Base-by-base conservation (phyloP, 140 eudicot genomes). In the Senecio squalidus region DNA sequence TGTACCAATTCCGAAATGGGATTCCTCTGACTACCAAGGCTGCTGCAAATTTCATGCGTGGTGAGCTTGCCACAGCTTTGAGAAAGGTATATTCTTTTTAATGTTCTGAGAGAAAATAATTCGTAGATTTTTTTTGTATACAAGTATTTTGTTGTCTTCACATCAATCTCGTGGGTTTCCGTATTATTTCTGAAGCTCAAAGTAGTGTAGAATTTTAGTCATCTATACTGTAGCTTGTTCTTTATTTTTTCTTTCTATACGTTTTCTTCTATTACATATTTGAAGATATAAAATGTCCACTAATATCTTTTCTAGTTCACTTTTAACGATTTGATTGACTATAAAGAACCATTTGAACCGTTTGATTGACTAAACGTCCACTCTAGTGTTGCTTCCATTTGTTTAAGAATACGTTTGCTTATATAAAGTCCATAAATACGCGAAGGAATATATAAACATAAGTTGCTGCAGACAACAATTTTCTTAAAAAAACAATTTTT, bases 31-130 rank as follows among this genome's bases (percentile, higher is more conserved):
- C 98, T 8, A 91, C 98, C 18, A 47, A 80, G 11, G 98, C 98
- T 56, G 69, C 98, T 22, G 98, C 96, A 28, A 91, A 91, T 68
- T 91, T 83, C 81, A 91, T 94, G 62, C 85, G 96, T 9, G 91
- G 94, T 65, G 98, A 91, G 74, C 98, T 91, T 30, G 98, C 98
- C 41, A 86, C 96, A 0, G 98, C 98, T 50, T 73, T 91, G 76
- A 77, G 98, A 14, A 91, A 91, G 96, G 98, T 90, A 76, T 36
- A 4, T 2, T 39, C 14, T 54, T 22, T 40, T 14, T 9, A 0
- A 7, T 1, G 1, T 8, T 15, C 45, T 45, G 4, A 50, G 59
- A 10, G 60, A 34, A 33, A 36, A 60, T 28, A 14, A 17, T 30
- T 26, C 6, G 26, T 25, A 29, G 5, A 9, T 7, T 44, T 1